Evolutionary conservation across 2,329 filamentous ascomycete species (phyloP).

Genomic region (Sclerotinia spermophila): DNA sequence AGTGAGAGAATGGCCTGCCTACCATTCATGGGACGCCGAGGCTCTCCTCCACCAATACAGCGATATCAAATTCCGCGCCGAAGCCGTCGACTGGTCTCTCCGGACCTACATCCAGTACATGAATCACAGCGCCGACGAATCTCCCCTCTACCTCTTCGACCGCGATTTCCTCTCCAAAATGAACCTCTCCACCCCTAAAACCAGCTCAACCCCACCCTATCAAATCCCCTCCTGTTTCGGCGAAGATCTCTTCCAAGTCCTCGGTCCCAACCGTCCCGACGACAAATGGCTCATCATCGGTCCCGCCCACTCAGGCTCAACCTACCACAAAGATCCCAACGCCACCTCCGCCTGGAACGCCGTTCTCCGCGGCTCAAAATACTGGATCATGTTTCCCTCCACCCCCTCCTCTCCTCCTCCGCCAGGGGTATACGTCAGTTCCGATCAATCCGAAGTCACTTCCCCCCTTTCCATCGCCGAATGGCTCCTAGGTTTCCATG

Average conservation of each 20-base stretch:
- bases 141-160: constrained; percentile 90
- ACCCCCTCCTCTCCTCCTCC: constrained; percentile 52
- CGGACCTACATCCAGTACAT: constrained; percentile 81
- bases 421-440: constrained; percentile 84
- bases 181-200: constrained; percentile 58
- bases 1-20: constrained; percentile 78
- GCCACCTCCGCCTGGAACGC: constrained; percentile 88
- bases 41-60: constrained; percentile 61
- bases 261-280: constrained; percentile 76
- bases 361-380: constrained; percentile 83
- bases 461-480: constrained; percentile 94
- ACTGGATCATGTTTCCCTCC: constrained; percentile 96
- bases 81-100: constrained; percentile 90
- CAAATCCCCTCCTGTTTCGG: constrained; percentile 83
- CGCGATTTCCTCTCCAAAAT: constrained; percentile 84
- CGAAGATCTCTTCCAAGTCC: constrained; percentile 76
- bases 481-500: constrained; percentile 88
- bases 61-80: constrained; percentile 73
- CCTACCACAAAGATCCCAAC: constrained; percentile 84
- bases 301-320: constrained; percentile 81
- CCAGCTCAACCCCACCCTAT: constrained; percentile 52
- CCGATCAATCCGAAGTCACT: constrained; percentile 89
- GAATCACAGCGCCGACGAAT: constrained; percentile 75
- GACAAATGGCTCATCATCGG: constrained; percentile 92
- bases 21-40: constrained; percentile 69